phyloP scores from a whole-genome alignment of 768 basidiomycete species.

The Pisolithus marmoratus region DNA sequence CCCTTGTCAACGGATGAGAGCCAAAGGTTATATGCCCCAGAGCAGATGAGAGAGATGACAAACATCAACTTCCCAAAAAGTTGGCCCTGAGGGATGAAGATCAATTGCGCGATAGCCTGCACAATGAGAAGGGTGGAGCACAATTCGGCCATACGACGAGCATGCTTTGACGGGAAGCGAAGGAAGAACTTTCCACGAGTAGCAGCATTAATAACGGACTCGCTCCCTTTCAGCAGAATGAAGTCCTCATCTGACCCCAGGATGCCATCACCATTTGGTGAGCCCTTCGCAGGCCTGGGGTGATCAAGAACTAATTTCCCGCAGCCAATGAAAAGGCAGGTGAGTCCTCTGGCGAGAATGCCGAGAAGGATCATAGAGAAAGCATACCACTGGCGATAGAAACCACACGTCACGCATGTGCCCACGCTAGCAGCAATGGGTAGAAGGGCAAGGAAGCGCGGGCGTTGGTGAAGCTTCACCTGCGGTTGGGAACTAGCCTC shows the following conservation, averaged over 20 bases:
- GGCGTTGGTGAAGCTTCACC: slow-evolving; percentile 7
- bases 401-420: slow-evolving; percentile 10
- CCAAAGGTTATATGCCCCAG: slow-evolving; percentile 27
- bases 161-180: neutral
- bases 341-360: slow-evolving; percentile 22
- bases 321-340: slow-evolving; percentile 21
- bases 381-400: neutral
- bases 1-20: slow-evolving; percentile 28
- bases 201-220: neutral
- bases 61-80: no score
- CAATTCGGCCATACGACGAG: neutral
- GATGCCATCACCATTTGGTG: no score
- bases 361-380: slow-evolving; percentile 8
- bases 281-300: no score
- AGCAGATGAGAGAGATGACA: slow-evolving; percentile 3
- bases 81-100: no score
- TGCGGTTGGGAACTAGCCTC: neutral
- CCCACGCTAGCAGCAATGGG: neutral
- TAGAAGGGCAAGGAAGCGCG: neutral
- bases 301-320: slow-evolving; percentile 5
- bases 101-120: no score
- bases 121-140: no score
- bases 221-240: neutral
- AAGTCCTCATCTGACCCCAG: no score
- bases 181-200: neutral